Conservation (phyloP, 768 basidiomycete genomes). For the Lentinula sp. region DNA sequence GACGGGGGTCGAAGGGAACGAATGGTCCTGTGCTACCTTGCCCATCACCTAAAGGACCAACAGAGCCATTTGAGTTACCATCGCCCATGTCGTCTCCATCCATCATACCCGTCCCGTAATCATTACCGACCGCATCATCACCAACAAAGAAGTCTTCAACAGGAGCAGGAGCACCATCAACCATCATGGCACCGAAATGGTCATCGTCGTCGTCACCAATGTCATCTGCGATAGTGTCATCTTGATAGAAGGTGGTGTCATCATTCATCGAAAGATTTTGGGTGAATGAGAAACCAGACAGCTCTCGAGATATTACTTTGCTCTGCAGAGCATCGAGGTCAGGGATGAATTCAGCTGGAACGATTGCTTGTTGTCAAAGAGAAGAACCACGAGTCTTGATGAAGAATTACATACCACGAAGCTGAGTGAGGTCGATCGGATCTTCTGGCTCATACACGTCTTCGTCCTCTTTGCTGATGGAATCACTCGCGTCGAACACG, state of each 20-base stretch:
- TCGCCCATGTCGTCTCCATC: constrained; percentile 40
- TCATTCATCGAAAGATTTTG: constrained; percentile 59
- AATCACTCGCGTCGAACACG: constrained; percentile 95
- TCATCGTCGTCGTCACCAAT: constrained; percentile 41
- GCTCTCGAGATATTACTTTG: constrained; percentile 74
- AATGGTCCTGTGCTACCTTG: constrained; percentile 39
- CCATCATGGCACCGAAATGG: constrained; percentile 27
- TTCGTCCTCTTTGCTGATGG: constrained; percentile 64
- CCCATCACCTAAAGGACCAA: constrained; percentile 33
- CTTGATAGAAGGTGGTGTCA: constrained; percentile 53
- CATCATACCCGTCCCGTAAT: constrained; percentile 31
- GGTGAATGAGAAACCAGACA: constrained; percentile 79
- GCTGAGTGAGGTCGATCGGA: constrained; percentile 54
- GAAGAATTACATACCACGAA: constrained; percentile 43
- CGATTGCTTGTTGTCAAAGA: neutral
- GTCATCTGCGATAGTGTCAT: constrained; percentile 36
- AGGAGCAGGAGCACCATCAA: constrained; percentile 31
- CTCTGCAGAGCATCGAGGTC: constrained; percentile 56
- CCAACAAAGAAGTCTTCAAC: constrained; percentile 68
- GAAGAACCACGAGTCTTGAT: neutral
- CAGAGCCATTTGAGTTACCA: constrained; percentile 37
- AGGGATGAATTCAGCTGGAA: constrained; percentile 65
- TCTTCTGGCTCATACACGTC: constrained; percentile 69
- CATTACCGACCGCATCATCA: constrained; percentile 48
- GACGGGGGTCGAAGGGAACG: constrained; percentile 82